Percentiles rank a stretch among this genome's conserved stretches.
These are phyloP conservation scores for Saccharomycopsis fodiens DNA, from an alignment of 805 yeast species.

Conservation along the genomic window DNA sequence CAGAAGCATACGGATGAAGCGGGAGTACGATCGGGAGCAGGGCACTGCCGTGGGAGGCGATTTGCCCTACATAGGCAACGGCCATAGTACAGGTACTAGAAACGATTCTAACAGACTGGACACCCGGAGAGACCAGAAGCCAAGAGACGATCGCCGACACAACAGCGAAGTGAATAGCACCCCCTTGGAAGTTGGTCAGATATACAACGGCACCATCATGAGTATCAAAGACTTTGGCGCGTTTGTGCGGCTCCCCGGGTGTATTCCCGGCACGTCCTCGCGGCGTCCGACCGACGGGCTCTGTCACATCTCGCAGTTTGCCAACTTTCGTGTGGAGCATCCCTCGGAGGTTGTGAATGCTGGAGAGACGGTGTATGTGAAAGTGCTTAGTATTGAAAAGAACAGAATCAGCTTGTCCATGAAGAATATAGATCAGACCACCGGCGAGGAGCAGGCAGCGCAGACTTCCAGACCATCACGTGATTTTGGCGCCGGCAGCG, in stretches of 20 bases:
- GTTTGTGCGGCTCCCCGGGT: conserved; percentile 49
- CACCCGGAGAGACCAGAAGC: conserved; percentile 20
- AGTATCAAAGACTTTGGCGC: conserved; percentile 69
- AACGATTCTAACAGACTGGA: conserved; percentile 11
- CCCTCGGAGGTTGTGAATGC: conserved; percentile 51
- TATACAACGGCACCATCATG: conserved; percentile 56
- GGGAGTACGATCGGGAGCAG: background rate
- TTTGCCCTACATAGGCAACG: background rate
- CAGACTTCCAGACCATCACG: conserved; percentile 20
- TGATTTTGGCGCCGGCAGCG: conserved; percentile 17
- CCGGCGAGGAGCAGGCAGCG: conserved; percentile 36
- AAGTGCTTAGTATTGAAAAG: conserved; percentile 41
- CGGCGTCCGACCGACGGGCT: conserved; percentile 48
- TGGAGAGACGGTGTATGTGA: conserved; percentile 60
- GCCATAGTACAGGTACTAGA: too few relatives aligned
- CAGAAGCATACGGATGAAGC: background rate
- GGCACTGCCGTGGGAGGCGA: too few relatives aligned
- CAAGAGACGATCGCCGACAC: background rate
- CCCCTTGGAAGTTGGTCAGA: conserved; percentile 31
- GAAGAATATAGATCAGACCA: conserved; percentile 63
- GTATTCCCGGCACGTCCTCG: conserved; percentile 23
- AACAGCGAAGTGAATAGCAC: too few relatives aligned
- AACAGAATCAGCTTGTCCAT: conserved; percentile 48
- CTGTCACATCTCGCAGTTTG: conserved; percentile 70
- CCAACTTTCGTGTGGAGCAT: conserved; percentile 40